These are phyloP conservation scores for Punctularia strigosozonata DNA, from an alignment of 768 basidiomycete species.

Conservation along the genomic window DNA sequence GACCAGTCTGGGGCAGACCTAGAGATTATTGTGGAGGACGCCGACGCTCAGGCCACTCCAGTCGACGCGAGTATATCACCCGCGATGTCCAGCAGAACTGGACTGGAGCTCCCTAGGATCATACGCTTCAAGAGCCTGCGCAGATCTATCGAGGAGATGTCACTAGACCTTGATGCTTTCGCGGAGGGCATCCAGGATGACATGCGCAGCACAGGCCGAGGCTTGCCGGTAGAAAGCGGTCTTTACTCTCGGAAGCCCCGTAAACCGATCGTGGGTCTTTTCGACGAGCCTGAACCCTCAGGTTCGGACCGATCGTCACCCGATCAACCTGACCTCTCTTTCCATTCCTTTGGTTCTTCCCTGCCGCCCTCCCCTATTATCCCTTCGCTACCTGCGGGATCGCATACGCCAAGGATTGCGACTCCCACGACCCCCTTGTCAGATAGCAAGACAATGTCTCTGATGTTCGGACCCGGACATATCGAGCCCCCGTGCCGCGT, in stretches of 20 bases:
- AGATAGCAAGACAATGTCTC: no score
- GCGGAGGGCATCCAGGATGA: slow-evolving; percentile 11
- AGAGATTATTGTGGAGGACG: slow-evolving; percentile 25
- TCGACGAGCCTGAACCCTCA: slow-evolving; percentile 24
- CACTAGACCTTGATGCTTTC: slow-evolving; percentile 11
- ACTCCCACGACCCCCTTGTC: no score
- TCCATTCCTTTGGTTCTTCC: no score
- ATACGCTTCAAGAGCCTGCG: slow-evolving; percentile 38
- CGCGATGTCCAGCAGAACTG: slow-evolving; percentile 21
- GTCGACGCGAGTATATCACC: slow-evolving; percentile 11
- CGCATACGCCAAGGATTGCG: no score
- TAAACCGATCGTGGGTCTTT: slow-evolving; percentile 54
- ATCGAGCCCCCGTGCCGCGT: no score
- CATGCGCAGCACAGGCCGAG: slow-evolving; percentile 18
- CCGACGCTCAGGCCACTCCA: slow-evolving; percentile 18
- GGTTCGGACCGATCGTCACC: slow-evolving; percentile 1
- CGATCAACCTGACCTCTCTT: no score
- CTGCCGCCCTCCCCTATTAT: no score
- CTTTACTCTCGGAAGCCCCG: slow-evolving; percentile 20
- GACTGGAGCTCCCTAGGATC: no score
- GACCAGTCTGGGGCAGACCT: slow-evolving; percentile 42
- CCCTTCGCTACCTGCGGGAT: no score
- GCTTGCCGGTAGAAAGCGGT: slow-evolving; percentile 3
- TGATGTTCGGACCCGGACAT: no score
- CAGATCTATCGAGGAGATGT: slow-evolving; percentile 26